Conservation (phyloP, 495 filamentous ascomycete genomes). For the Penicillium manginii region DNA sequence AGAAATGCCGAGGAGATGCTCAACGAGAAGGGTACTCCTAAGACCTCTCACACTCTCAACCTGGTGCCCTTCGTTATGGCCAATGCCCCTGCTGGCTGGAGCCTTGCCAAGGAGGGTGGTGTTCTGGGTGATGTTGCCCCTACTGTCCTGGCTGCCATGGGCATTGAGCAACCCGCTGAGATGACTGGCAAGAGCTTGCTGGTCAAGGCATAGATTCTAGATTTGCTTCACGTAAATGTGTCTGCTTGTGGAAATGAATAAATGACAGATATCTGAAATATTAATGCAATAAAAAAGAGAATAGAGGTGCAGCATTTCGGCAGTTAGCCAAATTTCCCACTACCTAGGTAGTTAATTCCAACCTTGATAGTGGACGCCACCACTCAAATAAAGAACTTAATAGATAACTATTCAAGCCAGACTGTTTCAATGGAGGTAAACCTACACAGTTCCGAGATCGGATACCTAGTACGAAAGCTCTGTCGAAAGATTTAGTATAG, state of each 20-base stretch:
- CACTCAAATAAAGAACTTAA: no score
- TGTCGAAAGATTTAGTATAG: no score
- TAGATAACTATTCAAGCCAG: no score
- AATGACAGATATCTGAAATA: slow-evolving; percentile 26
- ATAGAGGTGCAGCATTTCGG: slow-evolving; percentile 7
- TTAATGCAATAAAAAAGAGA: slow-evolving; percentile 11
- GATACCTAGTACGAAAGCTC: no score
- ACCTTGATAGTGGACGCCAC: no score
- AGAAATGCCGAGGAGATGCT: slow-evolving; percentile 99
- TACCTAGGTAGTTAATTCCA: no score
- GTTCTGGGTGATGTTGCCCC: slow-evolving; percentile 96
- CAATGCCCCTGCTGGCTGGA: slow-evolving; percentile 90
- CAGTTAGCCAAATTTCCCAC: neutral
- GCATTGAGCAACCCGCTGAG: slow-evolving; percentile 82
- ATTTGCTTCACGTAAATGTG: slow-evolving; percentile 9
- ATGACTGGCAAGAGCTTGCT: slow-evolving; percentile 89
- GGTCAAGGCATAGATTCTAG: slow-evolving; percentile 59
- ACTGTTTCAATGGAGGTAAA: no score
- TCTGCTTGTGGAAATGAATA: slow-evolving; percentile 29
- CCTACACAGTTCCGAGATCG: no score
- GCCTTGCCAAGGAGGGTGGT: slow-evolving; percentile 79
- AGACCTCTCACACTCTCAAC: slow-evolving; percentile 97
- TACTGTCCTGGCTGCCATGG: slow-evolving; percentile 88
- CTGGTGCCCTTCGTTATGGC: slow-evolving; percentile 98
- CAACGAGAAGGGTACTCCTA: slow-evolving; percentile 90